Evolutionary conservation across 768 basidiomycete genomes (phyloP), one percentile per base, ranked within the genome.

Genomic region (Trametes sanguinea): DNA sequence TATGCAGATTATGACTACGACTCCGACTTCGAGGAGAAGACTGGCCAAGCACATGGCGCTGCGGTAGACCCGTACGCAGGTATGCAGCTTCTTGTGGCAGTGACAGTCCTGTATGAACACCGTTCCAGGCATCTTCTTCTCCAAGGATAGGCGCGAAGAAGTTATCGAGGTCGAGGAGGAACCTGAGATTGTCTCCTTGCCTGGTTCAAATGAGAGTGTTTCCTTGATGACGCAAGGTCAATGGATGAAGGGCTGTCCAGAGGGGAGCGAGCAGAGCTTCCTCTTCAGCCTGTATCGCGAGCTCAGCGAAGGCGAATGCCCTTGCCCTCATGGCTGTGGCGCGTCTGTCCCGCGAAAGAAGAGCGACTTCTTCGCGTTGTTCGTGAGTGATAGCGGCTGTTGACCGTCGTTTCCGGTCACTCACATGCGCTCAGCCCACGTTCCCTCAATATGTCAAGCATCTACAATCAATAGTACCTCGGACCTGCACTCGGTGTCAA

Each of bases 181-280:
- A 51, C 81, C 87, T 6, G 88, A 90, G 11, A 71, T 71, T 44
- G 76, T 76, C 16, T 62, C 72, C 43, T 71, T 90, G 35, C 73
- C 77, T 16, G 74, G 72, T 17, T 77, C 72, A 7, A 75, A 73
- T 43, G 82, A 85, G 58, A 74, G 74, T 16, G 79, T 86, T 35
- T 84, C 84, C 65, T 76, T 95, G 43, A 86, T 96, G 83, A 87
- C 87, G 22, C 90, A 92, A 74, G 92, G 92, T 30, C 88, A 95
- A 71, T 97, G 94, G 94, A 97, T 97, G 95, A 92, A 91, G 72
- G 95, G 95, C 17, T 97, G 95, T 74, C 94, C 95, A 0, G 94
- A 96, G 73, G 92, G 91, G 54, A 87, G 88, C 69, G 94, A 97
- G 73, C 94, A 97, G 71, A 85, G 85, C 61, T 90, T 90, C 76